Conservation (phyloP, 306 rosid species). For the Gleditsia sinensis region DNA sequence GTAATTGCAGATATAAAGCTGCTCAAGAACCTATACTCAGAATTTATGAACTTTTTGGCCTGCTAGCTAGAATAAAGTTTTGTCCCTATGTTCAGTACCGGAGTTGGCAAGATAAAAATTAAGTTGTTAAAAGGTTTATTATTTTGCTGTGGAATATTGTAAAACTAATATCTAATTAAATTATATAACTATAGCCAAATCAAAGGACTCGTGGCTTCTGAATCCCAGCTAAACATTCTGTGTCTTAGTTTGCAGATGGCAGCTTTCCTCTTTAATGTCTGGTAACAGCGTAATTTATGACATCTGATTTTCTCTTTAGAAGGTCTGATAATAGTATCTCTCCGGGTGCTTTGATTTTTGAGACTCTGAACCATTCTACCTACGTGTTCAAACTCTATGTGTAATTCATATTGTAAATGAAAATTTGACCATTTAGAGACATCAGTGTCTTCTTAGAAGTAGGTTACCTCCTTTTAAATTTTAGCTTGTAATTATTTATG, state of each 20-base stretch:
- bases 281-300: constrained; percentile 46
- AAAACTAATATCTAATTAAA: background rate
- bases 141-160: background rate
- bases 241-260: constrained; percentile 47
- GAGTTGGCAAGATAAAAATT: background rate
- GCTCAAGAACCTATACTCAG: background rate
- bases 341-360: constrained; percentile 1
- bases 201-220: constrained; percentile 32
- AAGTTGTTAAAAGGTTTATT: background rate
- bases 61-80: constrained; percentile 1
- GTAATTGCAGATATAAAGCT: background rate
- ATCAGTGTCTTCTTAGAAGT: background rate
- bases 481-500: constrained; percentile 1
- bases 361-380: background rate
- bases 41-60: background rate
- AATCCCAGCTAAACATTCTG: constrained; percentile 47
- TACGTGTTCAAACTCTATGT: too few relatives aligned
- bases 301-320: constrained; percentile 26
- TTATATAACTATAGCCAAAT: background rate
- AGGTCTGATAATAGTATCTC: constrained; percentile 41
- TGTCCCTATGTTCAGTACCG: background rate
- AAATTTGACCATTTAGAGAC: too few relatives aligned
- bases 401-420: too few relatives aligned
- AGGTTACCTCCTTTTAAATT: background rate
- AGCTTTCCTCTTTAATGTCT: constrained; percentile 38